Percentiles rank a stretch among this genome's conserved stretches.
These are phyloP conservation scores for Fomitopsis schrenkii DNA, from an alignment of 1,284 basidiomycete genomes.

Conservation along the genomic window DNA sequence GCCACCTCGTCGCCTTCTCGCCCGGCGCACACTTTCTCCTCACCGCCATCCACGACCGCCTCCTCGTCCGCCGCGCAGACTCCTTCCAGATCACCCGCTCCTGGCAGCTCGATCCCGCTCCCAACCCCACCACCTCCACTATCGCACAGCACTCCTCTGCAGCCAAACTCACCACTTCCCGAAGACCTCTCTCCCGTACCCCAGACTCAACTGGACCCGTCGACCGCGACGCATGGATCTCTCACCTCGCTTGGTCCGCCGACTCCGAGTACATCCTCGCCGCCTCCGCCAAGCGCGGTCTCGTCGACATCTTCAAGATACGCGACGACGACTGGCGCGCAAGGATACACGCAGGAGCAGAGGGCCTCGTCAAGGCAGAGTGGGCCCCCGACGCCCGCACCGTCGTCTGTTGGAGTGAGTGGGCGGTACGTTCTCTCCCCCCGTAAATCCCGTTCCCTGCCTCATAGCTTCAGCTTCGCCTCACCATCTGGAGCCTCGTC, in stretches of 20 bases:
- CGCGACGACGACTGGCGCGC: conserved; percentile 72
- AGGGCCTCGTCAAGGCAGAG: conserved; percentile 78
- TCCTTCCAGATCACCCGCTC: conserved; percentile 72
- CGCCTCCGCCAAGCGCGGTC: conserved; percentile 58
- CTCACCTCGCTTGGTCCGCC: conserved; percentile 56
- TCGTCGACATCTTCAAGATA: conserved; percentile 71
- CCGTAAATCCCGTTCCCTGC: not conserved
- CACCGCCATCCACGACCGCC: conserved; percentile 65
- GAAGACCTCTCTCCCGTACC: not conserved
- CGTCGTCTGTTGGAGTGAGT: conserved; percentile 84
- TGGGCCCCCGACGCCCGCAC: conserved; percentile 82
- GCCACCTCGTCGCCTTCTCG: conserved; percentile 63
- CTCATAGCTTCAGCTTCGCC: conserved; percentile 51
- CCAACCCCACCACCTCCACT: conserved; percentile 33
- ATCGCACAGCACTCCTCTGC: conserved; percentile 1
- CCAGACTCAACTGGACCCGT: not conserved
- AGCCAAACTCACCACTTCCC: not conserved
- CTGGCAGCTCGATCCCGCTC: conserved; percentile 58
- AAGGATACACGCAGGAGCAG: conserved; percentile 72
- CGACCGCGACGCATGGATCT: conserved; percentile 3
- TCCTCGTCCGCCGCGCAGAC: conserved; percentile 72
- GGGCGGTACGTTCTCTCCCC: conserved; percentile 61
- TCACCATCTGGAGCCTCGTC: conserved; percentile 77
- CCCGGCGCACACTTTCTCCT: conserved; percentile 73
- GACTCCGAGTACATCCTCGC: conserved; percentile 82